Base-by-base conservation (phyloP, 306 rosid species). In the Corylus americana region DNA sequence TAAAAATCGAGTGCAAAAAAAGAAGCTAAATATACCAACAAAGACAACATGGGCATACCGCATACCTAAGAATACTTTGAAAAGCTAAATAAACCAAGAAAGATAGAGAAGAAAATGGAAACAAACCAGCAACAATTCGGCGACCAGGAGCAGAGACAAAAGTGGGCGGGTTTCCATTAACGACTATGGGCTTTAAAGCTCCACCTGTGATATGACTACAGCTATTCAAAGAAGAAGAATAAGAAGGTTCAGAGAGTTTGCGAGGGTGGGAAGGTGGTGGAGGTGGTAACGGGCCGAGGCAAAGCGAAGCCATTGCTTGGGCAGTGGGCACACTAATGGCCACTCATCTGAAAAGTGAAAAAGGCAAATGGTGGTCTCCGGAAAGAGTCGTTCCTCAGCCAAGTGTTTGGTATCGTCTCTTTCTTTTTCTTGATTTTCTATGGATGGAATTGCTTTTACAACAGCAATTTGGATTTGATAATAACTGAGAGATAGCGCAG, bases 121-220 rank as follows among this genome's bases (percentile, higher is more conserved):
- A 82, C 90, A 53, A 88, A 95, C 96, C 98, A 18, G 99, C 99
- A 9, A 95, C 89, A 74, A 95, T 90, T 78, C 93, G 87, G 86
- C 97, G 97, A 74, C 90, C 97, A 27, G 99, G 99, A 72, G 98
- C 97, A 63, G 99, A 91, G 62, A 95, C 98, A 74, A 81, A 88
- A 75, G 96, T 95, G 11, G 99, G 98, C 3, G 99, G 98, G 72
- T 89, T 79, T 48, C 99, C 99, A n/a, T 71, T 80, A 70, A 91
- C 85, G 55, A 93, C 91, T 53, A 95, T 91, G 71, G 99, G 98
- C 81, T 91, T 92, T 58, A 84, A 89, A 57, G 79, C 13, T 45
- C 53, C 77, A 55, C 72, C 18, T 31, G 59, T 58, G 45, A 75
- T 71, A 76, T 44, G 75, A 78, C 79, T 75, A 42, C 78, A 83